Percentiles rank a stretch among this genome's conserved stretches.
These are phyloP conservation scores for Xerocomus potaroensis DNA, from an alignment of 768 basidiomycete species.

Conservation along the genomic window DNA sequence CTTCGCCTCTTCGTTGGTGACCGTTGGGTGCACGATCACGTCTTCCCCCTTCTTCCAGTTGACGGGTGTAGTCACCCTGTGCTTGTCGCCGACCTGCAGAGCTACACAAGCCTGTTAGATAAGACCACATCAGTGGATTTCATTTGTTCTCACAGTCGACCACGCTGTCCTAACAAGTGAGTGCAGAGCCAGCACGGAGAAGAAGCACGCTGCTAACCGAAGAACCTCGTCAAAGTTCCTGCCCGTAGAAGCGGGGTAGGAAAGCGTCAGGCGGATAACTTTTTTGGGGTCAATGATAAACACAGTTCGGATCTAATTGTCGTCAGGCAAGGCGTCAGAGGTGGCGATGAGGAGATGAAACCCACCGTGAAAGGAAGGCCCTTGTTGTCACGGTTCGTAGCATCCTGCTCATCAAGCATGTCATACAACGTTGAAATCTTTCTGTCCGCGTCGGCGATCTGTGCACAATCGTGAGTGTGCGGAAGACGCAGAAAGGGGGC, in stretches of 20 bases:
- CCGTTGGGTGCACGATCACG: slow-evolving; percentile 87
- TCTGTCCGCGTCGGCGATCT: slow-evolving; percentile 93
- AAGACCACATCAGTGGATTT: slow-evolving; percentile 33
- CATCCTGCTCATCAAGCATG: slow-evolving; percentile 95
- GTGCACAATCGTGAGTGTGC: slow-evolving; percentile 10
- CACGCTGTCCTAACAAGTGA: slow-evolving; percentile 45
- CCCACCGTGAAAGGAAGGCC: slow-evolving; percentile 89
- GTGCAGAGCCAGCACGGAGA: not conserved
- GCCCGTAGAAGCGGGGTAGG: slow-evolving; percentile 95
- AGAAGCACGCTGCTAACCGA: slow-evolving; percentile 35
- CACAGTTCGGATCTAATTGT: slow-evolving; percentile 80
- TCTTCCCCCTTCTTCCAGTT: slow-evolving; percentile 95
- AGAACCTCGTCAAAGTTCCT: slow-evolving; percentile 83
- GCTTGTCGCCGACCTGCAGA: slow-evolving; percentile 86
- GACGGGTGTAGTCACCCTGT: slow-evolving; percentile 83
- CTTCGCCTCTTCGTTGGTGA: slow-evolving; percentile 85
- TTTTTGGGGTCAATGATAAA: slow-evolving; percentile 98
- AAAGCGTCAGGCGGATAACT: slow-evolving; percentile 81
- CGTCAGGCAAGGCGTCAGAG: not conserved
- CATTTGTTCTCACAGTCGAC: slow-evolving; percentile 58
- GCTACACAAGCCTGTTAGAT: slow-evolving; percentile 36
- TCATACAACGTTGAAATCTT: slow-evolving; percentile 84
- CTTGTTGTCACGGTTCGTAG: slow-evolving; percentile 80
- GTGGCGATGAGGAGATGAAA: not conserved
- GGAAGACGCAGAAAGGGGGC: not conserved